Evolutionary conservation across 257 asterid species (phyloP), one percentile per base, ranked within the genome.

Genomic region (Lycium barbarum): DNA sequence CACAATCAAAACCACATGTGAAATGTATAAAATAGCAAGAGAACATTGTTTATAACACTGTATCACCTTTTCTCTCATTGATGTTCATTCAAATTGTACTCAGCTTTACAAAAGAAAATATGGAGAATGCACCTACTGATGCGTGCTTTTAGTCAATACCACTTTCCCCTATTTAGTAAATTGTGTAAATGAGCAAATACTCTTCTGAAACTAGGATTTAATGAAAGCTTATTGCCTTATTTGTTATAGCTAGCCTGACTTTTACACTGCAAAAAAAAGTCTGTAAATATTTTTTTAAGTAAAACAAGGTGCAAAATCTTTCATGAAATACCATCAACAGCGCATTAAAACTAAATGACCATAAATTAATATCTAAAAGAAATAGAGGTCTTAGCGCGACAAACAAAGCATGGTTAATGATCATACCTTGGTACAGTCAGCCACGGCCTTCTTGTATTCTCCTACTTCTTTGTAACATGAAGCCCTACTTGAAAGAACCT

Each of bases 401-500:
- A 26, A 53, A 76, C 47, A 76, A 76, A 76, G 82, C 9, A 53
- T 51, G 26, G 73, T 9, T 38, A 70, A 63, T 35, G 80, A 70
- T 20, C 57, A 43, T 88, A 97, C 99, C 97, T 97, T 93, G 20
- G 98, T 92, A 87, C 99, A 97, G 90, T 97, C 99, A 85, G 98
- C 99, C 38, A 97, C 99, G 51, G 98, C 99, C 93, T 97, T 97
- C 93, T 97, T 97, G 87, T 97, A 95, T 88, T 97, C 99, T 67
- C 99, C 99, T 61, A 95, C 98, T 91, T 97, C 99, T 90, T 97
- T 97, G 88, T 95, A 97, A 88, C 97, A 97, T 0, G 98, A 95
- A 15, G 99, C 98, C 65, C 98, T 89, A 86, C 92, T 87, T 13
- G 91, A 87, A 79, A 96, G 90, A 79, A 92, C 89, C 89, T 91